Conservation (phyloP, 78 protist genomes). For the Diacronema lutheri region DNA sequence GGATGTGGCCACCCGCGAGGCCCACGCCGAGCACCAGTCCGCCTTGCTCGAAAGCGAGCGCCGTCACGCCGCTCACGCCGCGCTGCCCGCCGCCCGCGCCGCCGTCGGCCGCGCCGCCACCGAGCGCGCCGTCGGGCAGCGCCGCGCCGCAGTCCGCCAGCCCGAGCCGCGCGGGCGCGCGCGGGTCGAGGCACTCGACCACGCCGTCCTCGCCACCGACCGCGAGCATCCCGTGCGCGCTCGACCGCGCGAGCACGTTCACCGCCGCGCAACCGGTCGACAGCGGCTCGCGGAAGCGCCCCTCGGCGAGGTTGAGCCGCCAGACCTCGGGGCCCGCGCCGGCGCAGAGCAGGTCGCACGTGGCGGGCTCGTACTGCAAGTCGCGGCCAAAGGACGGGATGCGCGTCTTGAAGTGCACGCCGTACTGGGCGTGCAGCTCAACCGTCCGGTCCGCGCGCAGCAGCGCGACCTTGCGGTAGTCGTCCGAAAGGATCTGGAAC, state of each 20-base stretch:
- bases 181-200: conserved; percentile 51
- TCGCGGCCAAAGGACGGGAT: conserved; percentile 84
- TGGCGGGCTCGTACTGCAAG: conserved; percentile 71
- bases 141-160: no score
- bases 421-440: conserved; percentile 90
- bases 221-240: conserved; percentile 49
- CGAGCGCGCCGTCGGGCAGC: no score
- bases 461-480: conserved; percentile 84
- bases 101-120: no score
- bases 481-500: conserved; percentile 79
- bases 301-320: conserved; percentile 82
- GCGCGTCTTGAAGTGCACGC: conserved; percentile 71
- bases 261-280: conserved; percentile 31
- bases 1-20: conserved; percentile 70
- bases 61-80: not conserved
- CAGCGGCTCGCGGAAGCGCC: conserved; percentile 79
- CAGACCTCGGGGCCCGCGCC: conserved; percentile 50
- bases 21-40: conserved; percentile 83
- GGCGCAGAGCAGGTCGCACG: conserved; percentile 62
- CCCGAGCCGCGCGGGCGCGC: not conserved
- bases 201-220: conserved; percentile 54
- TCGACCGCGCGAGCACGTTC: conserved; percentile 44
- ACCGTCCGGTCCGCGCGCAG: conserved; percentile 63
- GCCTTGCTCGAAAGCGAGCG: conserved; percentile 48
- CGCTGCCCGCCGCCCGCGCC: not conserved